phyloP scores from a whole-genome alignment of 345 rosid species.

The Syzygium jambos region DNA sequence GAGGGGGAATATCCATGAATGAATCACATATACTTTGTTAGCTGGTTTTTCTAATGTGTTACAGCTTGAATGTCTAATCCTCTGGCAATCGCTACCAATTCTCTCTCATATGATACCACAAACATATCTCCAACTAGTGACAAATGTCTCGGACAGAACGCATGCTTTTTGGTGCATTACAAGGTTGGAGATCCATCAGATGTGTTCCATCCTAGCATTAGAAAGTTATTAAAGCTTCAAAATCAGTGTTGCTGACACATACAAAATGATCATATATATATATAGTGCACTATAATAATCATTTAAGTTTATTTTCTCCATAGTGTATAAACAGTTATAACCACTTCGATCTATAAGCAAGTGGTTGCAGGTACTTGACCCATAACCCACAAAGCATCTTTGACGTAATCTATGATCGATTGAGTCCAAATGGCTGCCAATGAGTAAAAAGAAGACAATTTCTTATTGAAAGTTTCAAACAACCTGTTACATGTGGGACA shows the following conservation, averaged over 20 bases:
- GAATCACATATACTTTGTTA: not conserved
- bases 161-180: not conserved
- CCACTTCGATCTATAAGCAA: not conserved
- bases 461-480: not conserved
- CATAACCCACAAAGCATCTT: not conserved
- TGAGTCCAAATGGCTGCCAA: not conserved
- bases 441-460: not conserved
- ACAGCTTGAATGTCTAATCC: not conserved
- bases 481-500: not conserved
- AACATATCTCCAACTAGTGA: not conserved
- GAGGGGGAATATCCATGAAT: not conserved
- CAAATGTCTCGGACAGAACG: not conserved
- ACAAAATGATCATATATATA: not conserved
- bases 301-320: not conserved
- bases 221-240: not conserved
- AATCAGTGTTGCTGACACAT: not conserved
- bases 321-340: not conserved
- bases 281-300: not conserved
- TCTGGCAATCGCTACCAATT: not conserved
- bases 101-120: not conserved
- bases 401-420: not conserved
- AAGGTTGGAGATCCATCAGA: not conserved
- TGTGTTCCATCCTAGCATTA: not conserved
- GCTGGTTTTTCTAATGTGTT: not conserved
- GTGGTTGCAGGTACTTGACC: not conserved